A percentile compares a stretch with the other conserved stretches of the same genome.
These are phyloP conservation scores for Colletotrichum agaves DNA, from an alignment of 2,329 filamentous ascomycete genomes.

Conservation along the genomic window DNA sequence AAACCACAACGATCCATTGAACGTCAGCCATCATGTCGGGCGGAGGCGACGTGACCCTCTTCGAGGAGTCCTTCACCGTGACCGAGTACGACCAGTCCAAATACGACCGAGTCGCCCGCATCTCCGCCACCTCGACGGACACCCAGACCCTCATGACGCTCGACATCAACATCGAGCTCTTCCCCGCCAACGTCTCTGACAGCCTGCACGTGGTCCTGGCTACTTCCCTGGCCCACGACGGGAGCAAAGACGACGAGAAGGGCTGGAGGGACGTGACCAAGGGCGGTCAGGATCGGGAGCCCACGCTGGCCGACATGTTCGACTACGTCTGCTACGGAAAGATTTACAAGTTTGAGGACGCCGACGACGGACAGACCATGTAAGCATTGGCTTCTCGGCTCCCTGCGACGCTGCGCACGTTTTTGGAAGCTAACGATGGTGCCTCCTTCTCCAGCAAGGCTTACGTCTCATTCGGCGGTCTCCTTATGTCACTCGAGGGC, in stretches of 20 bases:
- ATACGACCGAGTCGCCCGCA: constrained; percentile 94
- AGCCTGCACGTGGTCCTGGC: constrained; percentile 84
- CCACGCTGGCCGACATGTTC: constrained; percentile 79
- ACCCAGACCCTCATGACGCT: constrained; percentile 81
- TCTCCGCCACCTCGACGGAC: constrained; percentile 81
- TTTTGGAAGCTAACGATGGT: constrained; percentile 16
- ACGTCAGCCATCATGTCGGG: constrained; percentile 51
- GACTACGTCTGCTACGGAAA: constrained; percentile 92
- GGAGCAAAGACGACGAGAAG: constrained; percentile 78
- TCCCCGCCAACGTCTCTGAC: constrained; percentile 79
- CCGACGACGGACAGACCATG: constrained; percentile 83
- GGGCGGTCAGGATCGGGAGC: constrained; percentile 58
- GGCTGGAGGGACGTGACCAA: constrained; percentile 83
- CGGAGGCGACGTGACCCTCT: constrained; percentile 89
- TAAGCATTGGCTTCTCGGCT: constrained; percentile 58
- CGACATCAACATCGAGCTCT: constrained; percentile 95
- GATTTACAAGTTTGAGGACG: constrained; percentile 89
- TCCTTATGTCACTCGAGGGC: constrained; percentile 90
- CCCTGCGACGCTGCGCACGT: not conserved
- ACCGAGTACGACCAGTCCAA: constrained; percentile 83
- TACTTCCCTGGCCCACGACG: constrained; percentile 87
- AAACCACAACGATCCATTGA: not conserved
- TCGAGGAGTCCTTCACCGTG: constrained; percentile 91
- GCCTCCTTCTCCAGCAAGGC: constrained; percentile 74
- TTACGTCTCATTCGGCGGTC: constrained; percentile 92